Percentiles rank a stretch among this genome's conserved stretches.
These are phyloP conservation scores for Wickerhamiella australiensis DNA, from an alignment of 805 yeast species.

Conservation along the genomic window DNA sequence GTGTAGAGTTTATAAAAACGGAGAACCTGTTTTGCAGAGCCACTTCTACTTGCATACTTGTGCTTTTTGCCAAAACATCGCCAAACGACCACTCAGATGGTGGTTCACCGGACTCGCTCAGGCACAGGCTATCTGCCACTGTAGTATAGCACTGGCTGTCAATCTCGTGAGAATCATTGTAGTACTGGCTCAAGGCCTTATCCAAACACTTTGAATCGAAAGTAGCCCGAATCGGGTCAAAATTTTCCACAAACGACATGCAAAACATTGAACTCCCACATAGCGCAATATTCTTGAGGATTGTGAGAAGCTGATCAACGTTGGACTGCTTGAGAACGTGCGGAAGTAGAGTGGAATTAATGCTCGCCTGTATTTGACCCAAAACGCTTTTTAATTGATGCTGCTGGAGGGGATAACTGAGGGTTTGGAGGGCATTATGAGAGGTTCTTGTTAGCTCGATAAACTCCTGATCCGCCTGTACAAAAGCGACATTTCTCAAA, in stretches of 20 bases:
- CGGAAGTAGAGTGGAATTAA: constrained; percentile 2
- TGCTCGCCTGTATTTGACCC: background rate
- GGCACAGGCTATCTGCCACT: background rate
- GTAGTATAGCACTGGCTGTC: background rate
- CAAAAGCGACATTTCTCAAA: background rate
- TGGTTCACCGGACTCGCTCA: background rate
- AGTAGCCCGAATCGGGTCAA: background rate
- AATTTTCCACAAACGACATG: constrained; percentile 1
- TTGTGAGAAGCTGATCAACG: constrained; percentile 2
- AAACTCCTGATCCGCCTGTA: background rate
- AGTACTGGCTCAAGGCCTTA: background rate
- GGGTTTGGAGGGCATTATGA: background rate
- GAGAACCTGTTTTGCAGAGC: background rate
- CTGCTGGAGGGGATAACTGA: constrained; percentile 6
- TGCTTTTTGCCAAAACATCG: background rate
- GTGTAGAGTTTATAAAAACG: constrained; percentile 11
- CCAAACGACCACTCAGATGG: background rate
- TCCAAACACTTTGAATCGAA: background rate
- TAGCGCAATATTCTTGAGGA: constrained; percentile 13
- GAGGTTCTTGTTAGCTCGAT: background rate
- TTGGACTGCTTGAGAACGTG: background rate
- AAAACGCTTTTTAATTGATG: background rate
- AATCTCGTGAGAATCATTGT: constrained; percentile 6
- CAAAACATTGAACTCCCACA: constrained; percentile 15
- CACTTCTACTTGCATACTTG: background rate